A percentile compares a stretch with the other conserved stretches of the same genome.
phyloP scores from a whole-genome alignment of 2,329 filamentous ascomycete genomes.

The Harringtonia lauricola region DNA sequence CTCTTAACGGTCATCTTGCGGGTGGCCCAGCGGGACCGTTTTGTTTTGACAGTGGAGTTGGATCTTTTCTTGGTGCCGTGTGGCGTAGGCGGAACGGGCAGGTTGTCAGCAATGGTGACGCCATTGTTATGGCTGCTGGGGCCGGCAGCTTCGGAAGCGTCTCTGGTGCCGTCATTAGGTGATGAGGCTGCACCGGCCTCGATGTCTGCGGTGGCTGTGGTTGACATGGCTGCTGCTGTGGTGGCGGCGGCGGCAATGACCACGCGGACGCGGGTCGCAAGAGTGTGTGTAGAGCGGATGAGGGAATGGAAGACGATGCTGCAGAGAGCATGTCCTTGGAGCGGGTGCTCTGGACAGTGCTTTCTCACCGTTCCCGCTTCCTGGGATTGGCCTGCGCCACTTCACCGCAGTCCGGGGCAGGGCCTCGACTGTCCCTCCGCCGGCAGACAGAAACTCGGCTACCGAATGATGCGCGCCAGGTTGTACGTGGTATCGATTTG shows the following conservation, averaged over 20 bases:
- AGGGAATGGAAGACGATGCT: background rate
- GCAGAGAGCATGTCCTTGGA: background rate
- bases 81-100: slow-evolving; percentile 14
- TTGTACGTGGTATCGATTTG: background rate
- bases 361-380: too few species aligned
- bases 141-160: background rate
- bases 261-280: too few species aligned
- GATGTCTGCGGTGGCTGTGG: background rate
- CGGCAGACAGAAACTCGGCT: background rate
- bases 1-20: slow-evolving; percentile 69
- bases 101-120: slow-evolving; percentile 13
- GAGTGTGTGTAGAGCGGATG: background rate
- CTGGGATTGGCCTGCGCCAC: too few species aligned
- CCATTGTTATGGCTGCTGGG: slow-evolving; percentile 7
- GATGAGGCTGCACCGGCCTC: background rate
- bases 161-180: background rate
- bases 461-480: background rate
- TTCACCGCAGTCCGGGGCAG: background rate
- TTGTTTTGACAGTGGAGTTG: slow-evolving; percentile 31
- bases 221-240: background rate
- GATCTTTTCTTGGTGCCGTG: background rate
- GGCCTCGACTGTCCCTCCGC: background rate
- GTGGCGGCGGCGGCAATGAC: too few species aligned
- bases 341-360: too few species aligned
- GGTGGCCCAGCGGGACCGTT: slow-evolving; percentile 93